These are phyloP conservation scores for Helianthus tuberosus DNA, from an alignment of 129 eudicot genomes.

Conservation along the genomic window DNA sequence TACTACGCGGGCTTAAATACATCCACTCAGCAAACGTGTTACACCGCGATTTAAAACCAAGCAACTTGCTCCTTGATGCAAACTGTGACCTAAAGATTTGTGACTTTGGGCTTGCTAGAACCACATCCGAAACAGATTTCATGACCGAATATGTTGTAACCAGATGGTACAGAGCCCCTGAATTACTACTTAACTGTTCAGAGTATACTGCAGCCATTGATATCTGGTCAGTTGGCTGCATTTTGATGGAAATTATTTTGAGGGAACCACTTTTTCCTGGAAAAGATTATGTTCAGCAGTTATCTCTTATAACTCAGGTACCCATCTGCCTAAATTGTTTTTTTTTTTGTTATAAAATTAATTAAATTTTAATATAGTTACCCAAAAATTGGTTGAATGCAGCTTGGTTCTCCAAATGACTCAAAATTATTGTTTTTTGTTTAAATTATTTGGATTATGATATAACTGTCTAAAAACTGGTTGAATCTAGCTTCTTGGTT, in stretches of 20 bases:
- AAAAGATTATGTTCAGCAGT: conserved; percentile 86
- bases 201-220: conserved; percentile 95
- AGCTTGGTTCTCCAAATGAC: conserved; percentile 90
- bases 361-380: neutral
- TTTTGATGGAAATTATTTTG: conserved; percentile 80
- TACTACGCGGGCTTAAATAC: conserved; percentile 81
- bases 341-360: neutral
- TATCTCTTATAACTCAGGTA: conserved; percentile 86
- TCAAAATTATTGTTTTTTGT: conserved; percentile 34
- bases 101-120: conserved; percentile 96
- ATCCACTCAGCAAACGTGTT: conserved; percentile 86
- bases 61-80: conserved; percentile 86
- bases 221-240: conserved; percentile 97
- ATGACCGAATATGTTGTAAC: conserved; percentile 98
- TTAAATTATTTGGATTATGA: neutral
- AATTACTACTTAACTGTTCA: conserved; percentile 79
- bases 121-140: conserved; percentile 81
- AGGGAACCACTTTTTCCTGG: conserved; percentile 94
- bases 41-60: conserved; percentile 92
- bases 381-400: neutral
- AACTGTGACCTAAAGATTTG: conserved; percentile 95
- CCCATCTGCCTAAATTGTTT: neutral
- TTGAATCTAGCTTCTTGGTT: conserved; percentile 50
- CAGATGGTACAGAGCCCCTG: conserved; percentile 96
- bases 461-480: neutral